A percentile compares a stretch with the other conserved stretches of the same genome.
Conservation (phyloP, 2,329 filamentous ascomycete genomes). For the Aspergillus ochraceus region DNA sequence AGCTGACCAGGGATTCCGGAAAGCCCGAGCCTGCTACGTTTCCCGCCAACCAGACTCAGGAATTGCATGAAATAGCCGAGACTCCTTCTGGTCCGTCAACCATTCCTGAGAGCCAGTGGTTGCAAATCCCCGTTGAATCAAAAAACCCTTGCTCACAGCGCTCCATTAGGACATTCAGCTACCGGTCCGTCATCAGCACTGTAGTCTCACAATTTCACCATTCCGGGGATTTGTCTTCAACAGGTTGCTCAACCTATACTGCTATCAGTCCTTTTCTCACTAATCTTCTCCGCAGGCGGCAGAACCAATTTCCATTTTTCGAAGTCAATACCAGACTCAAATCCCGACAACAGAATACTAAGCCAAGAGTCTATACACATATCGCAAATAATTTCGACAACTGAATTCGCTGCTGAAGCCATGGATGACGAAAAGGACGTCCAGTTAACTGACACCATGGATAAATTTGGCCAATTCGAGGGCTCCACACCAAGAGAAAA, state of each 20-base stretch:
- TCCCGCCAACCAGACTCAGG: not conserved
- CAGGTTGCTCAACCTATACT: not conserved
- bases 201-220: not conserved
- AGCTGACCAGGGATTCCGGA: not conserved
- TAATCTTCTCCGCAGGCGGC: not conserved
- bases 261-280: not conserved
- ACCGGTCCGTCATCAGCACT: not conserved
- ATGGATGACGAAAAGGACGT: constrained; percentile 24
- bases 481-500: constrained; percentile 33
- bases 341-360: not conserved
- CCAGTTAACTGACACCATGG: constrained; percentile 22
- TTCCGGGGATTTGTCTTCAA: not conserved
- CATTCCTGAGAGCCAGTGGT: constrained; percentile 3
- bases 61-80: constrained; percentile 22
- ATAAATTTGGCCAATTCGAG: constrained; percentile 28
- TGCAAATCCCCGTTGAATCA: not conserved
- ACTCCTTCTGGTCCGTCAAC: constrained; percentile 15
- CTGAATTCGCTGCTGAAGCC: not conserved
- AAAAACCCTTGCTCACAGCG: constrained; percentile 1
- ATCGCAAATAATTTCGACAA: not conserved
- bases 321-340: not conserved
- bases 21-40: not conserved
- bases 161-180: not conserved
- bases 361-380: not conserved
- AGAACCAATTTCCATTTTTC: not conserved